These are phyloP conservation scores for Austroboletus novae-zelandiae DNA, from an alignment of 1,284 basidiomycete species.

Conservation along the genomic window DNA sequence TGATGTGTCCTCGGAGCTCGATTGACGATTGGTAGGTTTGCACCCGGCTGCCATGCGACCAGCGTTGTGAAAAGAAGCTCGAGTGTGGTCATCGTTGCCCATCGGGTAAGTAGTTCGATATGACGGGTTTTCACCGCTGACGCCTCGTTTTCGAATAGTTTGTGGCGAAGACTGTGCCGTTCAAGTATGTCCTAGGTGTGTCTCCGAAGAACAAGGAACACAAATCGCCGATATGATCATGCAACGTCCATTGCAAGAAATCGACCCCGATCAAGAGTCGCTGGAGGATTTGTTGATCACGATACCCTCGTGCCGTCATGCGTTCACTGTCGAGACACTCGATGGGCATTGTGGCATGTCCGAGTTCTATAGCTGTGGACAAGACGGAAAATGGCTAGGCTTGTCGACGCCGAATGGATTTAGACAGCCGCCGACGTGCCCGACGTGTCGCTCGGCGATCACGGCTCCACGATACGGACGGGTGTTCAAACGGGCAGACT, in stretches of 20 bases:
- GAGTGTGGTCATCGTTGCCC: constrained; percentile 65
- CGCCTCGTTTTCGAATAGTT: constrained; percentile 38
- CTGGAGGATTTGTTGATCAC: constrained; percentile 60
- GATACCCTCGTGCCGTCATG: constrained; percentile 56
- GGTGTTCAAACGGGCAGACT: constrained; percentile 55
- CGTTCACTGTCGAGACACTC: constrained; percentile 71
- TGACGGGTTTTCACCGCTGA: not conserved
- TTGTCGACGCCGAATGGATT: constrained; percentile 43
- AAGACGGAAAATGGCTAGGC: constrained; percentile 41
- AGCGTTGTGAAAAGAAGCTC: constrained; percentile 47
- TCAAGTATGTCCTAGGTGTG: constrained; percentile 58
- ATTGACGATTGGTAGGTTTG: constrained; percentile 49
- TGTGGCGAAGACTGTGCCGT: constrained; percentile 64
- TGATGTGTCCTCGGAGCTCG: not conserved
- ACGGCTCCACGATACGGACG: constrained; percentile 57
- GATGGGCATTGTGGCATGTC: constrained; percentile 57
- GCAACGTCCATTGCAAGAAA: constrained; percentile 48
- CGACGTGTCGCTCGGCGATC: constrained; percentile 52
- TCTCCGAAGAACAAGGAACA: constrained; percentile 36
- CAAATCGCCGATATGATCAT: constrained; percentile 60
- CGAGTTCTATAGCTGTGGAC: constrained; percentile 47
- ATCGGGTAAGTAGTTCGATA: constrained; percentile 46
- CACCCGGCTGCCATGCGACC: constrained; percentile 63
- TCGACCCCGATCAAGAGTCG: constrained; percentile 41
- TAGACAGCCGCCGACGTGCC: constrained; percentile 50